Evolutionary conservation across 345 rosid genomes (phyloP).

Genomic region (Noccaea bulbosa): DNA sequence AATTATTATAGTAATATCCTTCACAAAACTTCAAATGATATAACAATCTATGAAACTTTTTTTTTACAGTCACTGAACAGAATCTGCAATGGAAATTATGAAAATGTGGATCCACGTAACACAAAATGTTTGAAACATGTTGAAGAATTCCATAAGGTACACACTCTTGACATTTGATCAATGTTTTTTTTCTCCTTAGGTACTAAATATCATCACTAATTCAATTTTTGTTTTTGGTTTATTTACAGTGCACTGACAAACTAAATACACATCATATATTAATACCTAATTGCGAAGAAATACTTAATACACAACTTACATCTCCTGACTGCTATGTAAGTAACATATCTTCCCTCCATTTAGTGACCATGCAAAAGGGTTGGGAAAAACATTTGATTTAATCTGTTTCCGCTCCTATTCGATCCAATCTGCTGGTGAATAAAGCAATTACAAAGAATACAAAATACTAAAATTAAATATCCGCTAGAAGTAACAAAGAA

Average conservation of each 20-base stretch:
- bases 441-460: not conserved
- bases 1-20: not conserved
- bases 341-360: not conserved
- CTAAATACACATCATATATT: slow-evolving; percentile 18
- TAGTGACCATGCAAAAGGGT: too few species aligned
- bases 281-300: slow-evolving; percentile 26
- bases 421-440: not conserved
- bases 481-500: not conserved
- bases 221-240: not conserved
- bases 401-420: not conserved
- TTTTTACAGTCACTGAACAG: slow-evolving; percentile 23
- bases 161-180: not conserved
- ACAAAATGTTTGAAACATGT: slow-evolving; percentile 17
- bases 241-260: slow-evolving; percentile 13
- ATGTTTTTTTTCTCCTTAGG: not conserved
- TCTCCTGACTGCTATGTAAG: slow-evolving; percentile 28
- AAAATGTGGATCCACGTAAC: slow-evolving; percentile 17
- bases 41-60: not conserved
- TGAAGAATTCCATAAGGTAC: slow-evolving; percentile 26
- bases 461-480: not conserved
- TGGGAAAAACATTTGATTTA: not conserved
- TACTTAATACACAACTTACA: not conserved
- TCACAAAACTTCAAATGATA: not conserved
- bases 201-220: not conserved
- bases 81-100: slow-evolving; percentile 16